These are phyloP conservation scores for Yarrowia galli DNA, from an alignment of 1,139 yeast species.

Conservation along the genomic window DNA sequence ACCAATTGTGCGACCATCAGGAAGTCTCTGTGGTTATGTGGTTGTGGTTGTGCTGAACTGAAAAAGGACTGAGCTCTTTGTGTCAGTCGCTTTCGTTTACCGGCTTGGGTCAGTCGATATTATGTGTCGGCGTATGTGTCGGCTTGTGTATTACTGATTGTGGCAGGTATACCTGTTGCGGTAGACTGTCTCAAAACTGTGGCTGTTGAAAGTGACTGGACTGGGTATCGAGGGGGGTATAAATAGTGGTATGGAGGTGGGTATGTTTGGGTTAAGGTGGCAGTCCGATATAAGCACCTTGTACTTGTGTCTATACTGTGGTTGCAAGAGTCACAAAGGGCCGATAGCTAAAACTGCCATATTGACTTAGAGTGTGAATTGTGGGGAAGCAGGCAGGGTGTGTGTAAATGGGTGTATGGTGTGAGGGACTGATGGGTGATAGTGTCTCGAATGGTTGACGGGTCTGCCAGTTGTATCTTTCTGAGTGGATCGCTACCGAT, in stretches of 20 bases:
- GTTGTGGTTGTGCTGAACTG: background rate
- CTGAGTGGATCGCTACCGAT: too few relatives aligned
- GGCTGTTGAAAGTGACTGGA: background rate
- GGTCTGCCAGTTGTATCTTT: too few relatives aligned
- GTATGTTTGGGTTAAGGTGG: conserved; percentile 21
- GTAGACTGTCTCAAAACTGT: background rate
- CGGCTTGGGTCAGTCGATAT: background rate
- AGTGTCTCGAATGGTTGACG: too few relatives aligned
- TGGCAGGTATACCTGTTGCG: conserved; percentile 12
- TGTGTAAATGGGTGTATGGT: too few relatives aligned
- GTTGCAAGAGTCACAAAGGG: background rate
- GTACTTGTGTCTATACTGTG: background rate
- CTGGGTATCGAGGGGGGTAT: conserved; percentile 28
- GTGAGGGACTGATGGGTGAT: too few relatives aligned
- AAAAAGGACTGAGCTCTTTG: background rate
- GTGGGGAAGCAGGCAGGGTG: background rate
- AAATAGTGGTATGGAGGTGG: conserved; percentile 23
- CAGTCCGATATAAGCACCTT: background rate
- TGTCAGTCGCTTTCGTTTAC: too few relatives aligned
- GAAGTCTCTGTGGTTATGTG: conserved; percentile 21
- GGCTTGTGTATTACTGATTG: background rate
- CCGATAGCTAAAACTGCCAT: too few relatives aligned
- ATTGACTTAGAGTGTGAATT: background rate
- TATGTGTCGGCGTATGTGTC: background rate
- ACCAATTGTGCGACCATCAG: conserved; percentile 29